Evolutionary conservation across 2,329 filamentous ascomycete genomes (phyloP), one percentile per base, ranked within the genome.

Genomic region (Phialophora macrospora): DNA sequence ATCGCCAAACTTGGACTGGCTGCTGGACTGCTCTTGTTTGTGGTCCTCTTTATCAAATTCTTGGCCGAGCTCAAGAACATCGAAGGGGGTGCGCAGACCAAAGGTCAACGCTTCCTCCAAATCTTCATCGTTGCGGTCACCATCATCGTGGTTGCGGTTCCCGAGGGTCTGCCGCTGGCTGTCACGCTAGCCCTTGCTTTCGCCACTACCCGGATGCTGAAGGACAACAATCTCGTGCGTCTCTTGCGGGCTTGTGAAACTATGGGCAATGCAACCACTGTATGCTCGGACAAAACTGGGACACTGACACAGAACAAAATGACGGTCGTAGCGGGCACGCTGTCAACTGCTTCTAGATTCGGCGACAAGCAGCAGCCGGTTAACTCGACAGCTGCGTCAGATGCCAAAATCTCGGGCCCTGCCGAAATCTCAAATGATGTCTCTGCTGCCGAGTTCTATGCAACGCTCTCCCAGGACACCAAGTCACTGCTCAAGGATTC

Each of bases 11-110:
- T 90, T 49, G 88, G 88, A 78, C 87, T 88, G 70, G 86, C 85
- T 66, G 88, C 91, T 55, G 91, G 90, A 61, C 78, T 91, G 17
- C 77, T 93, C 9, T 82, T 94, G n/a, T 94, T 94, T 74, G 80
- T 92, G 57, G 89, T 93, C 6, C 80, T 93, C 7, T 87, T 93
- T 72, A 92, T 93, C 81, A 90, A 91, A 72, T 94, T 93, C 74
- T 77, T 90, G 24, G 89, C 85, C 32, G 77, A 83, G 20, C 81
- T 93, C 6, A 83, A 84, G 2, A 73, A 78, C 24, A 87, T 84
- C 26, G 72, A 76, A 2, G 76, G 75, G 11, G 77, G 78, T 2
- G 78, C 83, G 2, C 79, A 81, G 0, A 75, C 76, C 55, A 87
- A 86, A 72, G 85, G 83, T 6, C 84, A 86, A 72, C 77, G 76